These are phyloP conservation scores for Albugo laibachii DNA, from an alignment of 352 stramenopile species.

Conservation along the genomic window DNA sequence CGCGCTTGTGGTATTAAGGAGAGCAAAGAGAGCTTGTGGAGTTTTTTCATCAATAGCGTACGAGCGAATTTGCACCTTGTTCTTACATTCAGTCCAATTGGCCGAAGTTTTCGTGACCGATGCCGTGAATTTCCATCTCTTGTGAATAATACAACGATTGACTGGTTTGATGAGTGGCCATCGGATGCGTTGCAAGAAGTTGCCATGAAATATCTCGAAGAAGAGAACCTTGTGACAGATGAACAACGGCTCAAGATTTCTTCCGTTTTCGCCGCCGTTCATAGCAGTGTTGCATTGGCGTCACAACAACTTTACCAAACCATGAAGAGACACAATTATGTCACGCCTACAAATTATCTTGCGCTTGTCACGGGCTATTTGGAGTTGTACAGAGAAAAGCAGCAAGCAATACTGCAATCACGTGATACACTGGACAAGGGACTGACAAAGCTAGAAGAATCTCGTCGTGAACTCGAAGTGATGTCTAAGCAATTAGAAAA, in stretches of 20 bases:
- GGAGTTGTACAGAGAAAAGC: constrained; percentile 57
- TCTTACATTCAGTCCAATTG: constrained; percentile 44
- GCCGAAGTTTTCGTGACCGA: constrained; percentile 59
- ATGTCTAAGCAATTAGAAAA: constrained; percentile 76
- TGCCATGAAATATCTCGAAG: constrained; percentile 82
- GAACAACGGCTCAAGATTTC: constrained; percentile 66
- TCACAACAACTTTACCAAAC: constrained; percentile 67
- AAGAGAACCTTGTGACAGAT: constrained; percentile 62
- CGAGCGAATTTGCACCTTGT: constrained; percentile 81
- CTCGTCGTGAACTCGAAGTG: constrained; percentile 56
- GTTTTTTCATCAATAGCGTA: constrained; percentile 86
- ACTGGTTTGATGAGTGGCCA: constrained; percentile 91
- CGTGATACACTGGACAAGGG: constrained; percentile 71
- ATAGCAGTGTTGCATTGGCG: constrained; percentile 69
- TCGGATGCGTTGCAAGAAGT: constrained; percentile 84
- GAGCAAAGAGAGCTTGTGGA: constrained; percentile 84
- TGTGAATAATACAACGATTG: constrained; percentile 80
- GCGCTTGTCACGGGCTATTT: constrained; percentile 86
- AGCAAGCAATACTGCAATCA: constrained; percentile 42
- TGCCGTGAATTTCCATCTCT: constrained; percentile 88
- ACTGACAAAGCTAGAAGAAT: constrained; percentile 67
- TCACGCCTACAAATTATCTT: constrained; percentile 87
- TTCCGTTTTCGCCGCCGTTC: constrained; percentile 75
- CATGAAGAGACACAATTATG: constrained; percentile 88
- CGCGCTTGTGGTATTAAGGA: constrained; percentile 64